Evolutionary conservation across 495 filamentous ascomycete species (phyloP).

Genomic region (Penicillium pulvis): DNA sequence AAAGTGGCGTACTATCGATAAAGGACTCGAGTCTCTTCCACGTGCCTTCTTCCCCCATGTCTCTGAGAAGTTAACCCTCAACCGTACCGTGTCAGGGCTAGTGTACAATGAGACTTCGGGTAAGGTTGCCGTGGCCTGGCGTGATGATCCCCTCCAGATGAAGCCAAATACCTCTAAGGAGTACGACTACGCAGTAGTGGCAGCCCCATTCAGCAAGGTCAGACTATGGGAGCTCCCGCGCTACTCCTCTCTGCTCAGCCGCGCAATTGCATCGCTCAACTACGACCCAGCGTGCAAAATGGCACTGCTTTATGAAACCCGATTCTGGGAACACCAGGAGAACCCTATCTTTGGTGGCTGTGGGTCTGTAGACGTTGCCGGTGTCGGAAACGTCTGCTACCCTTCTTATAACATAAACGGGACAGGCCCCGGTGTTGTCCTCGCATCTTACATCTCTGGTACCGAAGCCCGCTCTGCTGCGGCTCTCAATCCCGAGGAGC

Average conservation of each 20-base stretch:
- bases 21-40: conserved; percentile 61
- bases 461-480: conserved; percentile 48
- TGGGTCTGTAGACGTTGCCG: conserved; percentile 57
- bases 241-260: conserved; percentile 52
- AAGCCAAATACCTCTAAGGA: conserved; percentile 44
- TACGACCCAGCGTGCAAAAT: conserved; percentile 65
- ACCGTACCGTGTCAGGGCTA: conserved; percentile 51
- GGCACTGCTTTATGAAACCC: conserved; percentile 60
- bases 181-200: conserved; percentile 67
- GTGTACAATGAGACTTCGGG: conserved; percentile 40
- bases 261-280: conserved; percentile 61
- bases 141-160: conserved; percentile 41
- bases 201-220: conserved; percentile 62
- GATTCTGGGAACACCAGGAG: conserved; percentile 69
- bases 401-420: conserved; percentile 65
- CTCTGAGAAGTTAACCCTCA: conserved; percentile 53
- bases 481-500: conserved; percentile 51
- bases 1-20: conserved; percentile 65
- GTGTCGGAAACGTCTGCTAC: conserved; percentile 62
- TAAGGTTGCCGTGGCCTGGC: conserved; percentile 52
- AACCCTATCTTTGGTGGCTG: conserved; percentile 67
- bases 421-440: conserved; percentile 61
- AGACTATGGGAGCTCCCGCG: conserved; percentile 54
- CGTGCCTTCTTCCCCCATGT: conserved; percentile 63
- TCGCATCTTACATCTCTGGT: conserved; percentile 56